Conservation (phyloP, 2,329 filamentous ascomycete genomes). For the Hypoxylon rubiginosum region DNA sequence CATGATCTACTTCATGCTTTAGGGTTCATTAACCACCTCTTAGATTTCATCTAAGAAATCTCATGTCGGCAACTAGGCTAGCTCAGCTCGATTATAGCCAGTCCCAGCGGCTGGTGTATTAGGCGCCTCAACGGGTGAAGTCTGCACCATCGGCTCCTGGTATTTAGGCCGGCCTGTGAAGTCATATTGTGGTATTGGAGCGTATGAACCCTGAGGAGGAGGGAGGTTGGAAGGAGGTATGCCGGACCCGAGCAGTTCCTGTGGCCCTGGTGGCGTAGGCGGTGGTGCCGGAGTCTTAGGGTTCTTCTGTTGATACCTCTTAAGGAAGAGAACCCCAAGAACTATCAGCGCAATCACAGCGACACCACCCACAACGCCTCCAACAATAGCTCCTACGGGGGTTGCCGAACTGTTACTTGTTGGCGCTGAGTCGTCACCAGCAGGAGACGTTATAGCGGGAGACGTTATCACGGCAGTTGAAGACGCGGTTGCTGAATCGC, state of each 20-base stretch:
- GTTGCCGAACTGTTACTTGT: constrained; percentile 12
- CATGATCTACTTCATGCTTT: neutral
- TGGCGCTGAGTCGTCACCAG: neutral
- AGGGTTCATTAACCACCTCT: neutral
- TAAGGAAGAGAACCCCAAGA: constrained; percentile 30
- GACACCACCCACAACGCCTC: constrained; percentile 38
- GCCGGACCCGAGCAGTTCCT: constrained; percentile 24
- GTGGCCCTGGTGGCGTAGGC: constrained; percentile 17
- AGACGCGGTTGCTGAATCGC: neutral
- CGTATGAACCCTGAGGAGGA: constrained; percentile 7
- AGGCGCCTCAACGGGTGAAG: constrained; percentile 21
- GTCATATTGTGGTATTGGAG: constrained; percentile 3
- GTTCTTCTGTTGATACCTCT: constrained; percentile 15
- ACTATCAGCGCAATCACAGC: constrained; percentile 28
- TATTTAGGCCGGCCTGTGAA: constrained; percentile 9
- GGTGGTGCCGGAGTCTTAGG: constrained; percentile 6
- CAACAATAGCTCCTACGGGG: constrained; percentile 32
- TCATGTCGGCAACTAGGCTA: constrained; percentile 12
- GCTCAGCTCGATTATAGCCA: constrained; percentile 35
- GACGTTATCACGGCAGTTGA: constrained; percentile 7
- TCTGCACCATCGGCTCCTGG: constrained; percentile 15
- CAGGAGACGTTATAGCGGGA: constrained; percentile 1
- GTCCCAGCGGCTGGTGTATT: constrained; percentile 31
- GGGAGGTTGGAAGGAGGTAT: constrained; percentile 3
- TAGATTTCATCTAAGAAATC: too few relatives aligned